Base-by-base conservation (phyloP, 2,329 filamentous ascomycete genomes). In the Amauroascus niger region DNA sequence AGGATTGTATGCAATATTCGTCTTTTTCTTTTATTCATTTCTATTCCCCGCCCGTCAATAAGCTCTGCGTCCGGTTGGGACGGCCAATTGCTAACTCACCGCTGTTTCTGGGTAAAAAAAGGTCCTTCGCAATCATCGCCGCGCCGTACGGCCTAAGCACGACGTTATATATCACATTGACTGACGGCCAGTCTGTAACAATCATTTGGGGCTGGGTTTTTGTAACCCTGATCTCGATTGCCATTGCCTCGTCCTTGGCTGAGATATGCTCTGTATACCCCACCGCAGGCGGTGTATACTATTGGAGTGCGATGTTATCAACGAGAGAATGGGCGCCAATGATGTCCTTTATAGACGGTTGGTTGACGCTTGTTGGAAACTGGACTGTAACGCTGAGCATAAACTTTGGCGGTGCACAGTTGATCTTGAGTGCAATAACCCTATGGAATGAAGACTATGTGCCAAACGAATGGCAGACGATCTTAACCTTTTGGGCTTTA, bases 51-150 rank as follows among this genome's bases (percentile, higher is more conserved):
- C 35, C 35, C 35, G 35, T 22, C 9, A 13, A 8, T 41, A 16
- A 18, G 40, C 9, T n/a, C 7, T 37, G 18, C 9, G 22, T 13
- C n/a, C 20, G 3, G 7, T n/a, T 35, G 2, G n/a, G n/a, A n/a
- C n/a, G n/a, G n/a, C 16, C 49, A 51, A 63, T 46, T 61, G 37
- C 43, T 47, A 13, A 44, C 13, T 43, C 3, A 11, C 28, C 18
- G 5, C 13, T 18, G n/a, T 26, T 32, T 18, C 14, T 24, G 8
- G 35, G 6, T n/a, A 40, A 6, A 20, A 33, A 37, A 57, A 40
- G 72, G 58, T 85, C 82, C 43, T 87, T 87, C 64, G 84, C 83
- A 49, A 87, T 88, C 66, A 87, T 87, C 82, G 83, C 83, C 9
- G 82, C 82, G 9, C 82, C 82, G 0, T 85, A 82, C 60, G 83